phyloP scores from a whole-genome alignment of 116 monocot genomes.

The Dioscorea cayenensis region DNA sequence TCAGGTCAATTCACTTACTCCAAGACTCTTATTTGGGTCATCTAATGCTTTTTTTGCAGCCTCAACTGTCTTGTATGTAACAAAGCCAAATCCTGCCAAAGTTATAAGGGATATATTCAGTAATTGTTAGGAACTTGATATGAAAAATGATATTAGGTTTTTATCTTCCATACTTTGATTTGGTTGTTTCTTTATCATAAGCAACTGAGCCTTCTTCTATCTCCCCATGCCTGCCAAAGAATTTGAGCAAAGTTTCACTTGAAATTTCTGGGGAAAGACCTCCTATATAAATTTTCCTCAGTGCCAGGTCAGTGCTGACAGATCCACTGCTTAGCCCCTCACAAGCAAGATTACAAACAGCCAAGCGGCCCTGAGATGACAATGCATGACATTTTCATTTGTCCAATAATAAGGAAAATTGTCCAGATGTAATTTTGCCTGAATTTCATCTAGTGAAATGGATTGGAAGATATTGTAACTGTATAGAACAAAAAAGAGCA shows the following conservation, averaged over 20 bases:
- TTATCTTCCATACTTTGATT: slow-evolving; percentile 23
- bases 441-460: neutral
- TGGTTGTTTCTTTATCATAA: slow-evolving; percentile 44
- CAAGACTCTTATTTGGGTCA: slow-evolving; percentile 39
- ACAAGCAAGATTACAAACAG: slow-evolving; percentile 52
- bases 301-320: slow-evolving; percentile 33
- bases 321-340: slow-evolving; percentile 34
- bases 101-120: neutral
- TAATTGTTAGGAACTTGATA: neutral
- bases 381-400: neutral
- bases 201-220: slow-evolving; percentile 60
- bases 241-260: slow-evolving; percentile 36
- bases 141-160: neutral
- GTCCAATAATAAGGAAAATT: neutral
- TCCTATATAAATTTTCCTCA: slow-evolving; percentile 43
- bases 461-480: neutral
- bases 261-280: slow-evolving; percentile 44
- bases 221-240: slow-evolving; percentile 44
- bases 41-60: slow-evolving; percentile 50
- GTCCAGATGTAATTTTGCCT: neutral
- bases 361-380: slow-evolving; percentile 32
- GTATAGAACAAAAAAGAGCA: too few species aligned
- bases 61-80: slow-evolving; percentile 44
- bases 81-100: slow-evolving; percentile 48
- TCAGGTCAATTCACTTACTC: slow-evolving; percentile 15